phyloP scores from a whole-genome alignment of 257 asterid species.

The Catharanthus roseus region DNA sequence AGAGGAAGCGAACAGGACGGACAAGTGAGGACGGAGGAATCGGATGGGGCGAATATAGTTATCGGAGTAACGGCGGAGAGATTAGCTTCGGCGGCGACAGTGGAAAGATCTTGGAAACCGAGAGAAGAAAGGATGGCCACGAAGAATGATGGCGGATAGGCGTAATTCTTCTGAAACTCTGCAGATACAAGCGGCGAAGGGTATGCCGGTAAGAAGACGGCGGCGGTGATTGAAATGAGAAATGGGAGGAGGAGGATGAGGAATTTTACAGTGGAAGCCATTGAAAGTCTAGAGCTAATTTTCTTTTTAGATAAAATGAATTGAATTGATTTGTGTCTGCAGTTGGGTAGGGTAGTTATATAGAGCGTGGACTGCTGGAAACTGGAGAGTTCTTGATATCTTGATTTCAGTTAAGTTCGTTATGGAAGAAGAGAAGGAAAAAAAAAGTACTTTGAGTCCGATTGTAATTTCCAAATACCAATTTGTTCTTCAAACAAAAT shows the following conservation, averaged over 20 bases:
- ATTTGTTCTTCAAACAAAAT: too few species aligned
- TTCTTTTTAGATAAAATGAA: too few species aligned
- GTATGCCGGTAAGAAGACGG: slow-evolving; percentile 6
- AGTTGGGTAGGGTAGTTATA: too few species aligned
- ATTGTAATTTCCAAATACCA: too few species aligned
- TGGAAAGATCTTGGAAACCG: slow-evolving; percentile 50
- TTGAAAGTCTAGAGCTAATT: slow-evolving; percentile 4
- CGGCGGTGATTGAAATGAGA: slow-evolving; percentile 2
- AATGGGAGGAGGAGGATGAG: slow-evolving; percentile 14
- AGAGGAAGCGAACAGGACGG: slow-evolving; percentile 60
- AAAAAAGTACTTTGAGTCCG: too few species aligned
- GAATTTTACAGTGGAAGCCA: slow-evolving; percentile 17
- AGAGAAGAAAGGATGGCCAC: slow-evolving; percentile 46
- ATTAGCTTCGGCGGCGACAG: slow-evolving; percentile 32
- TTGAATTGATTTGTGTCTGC: too few species aligned
- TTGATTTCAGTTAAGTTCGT: too few species aligned
- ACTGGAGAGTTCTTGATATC: too few species aligned
- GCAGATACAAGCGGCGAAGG: background rate
- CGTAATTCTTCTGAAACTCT: background rate
- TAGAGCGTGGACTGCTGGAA: too few species aligned
- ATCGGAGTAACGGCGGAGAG: slow-evolving; percentile 42
- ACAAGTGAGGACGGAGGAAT: slow-evolving; percentile 63
- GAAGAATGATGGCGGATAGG: slow-evolving; percentile 25
- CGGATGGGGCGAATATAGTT: slow-evolving; percentile 71
- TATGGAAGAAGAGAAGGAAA: too few species aligned